Evolutionary conservation across 148 eudicot species (phyloP).

Genomic region (Drosera capensis): DNA sequence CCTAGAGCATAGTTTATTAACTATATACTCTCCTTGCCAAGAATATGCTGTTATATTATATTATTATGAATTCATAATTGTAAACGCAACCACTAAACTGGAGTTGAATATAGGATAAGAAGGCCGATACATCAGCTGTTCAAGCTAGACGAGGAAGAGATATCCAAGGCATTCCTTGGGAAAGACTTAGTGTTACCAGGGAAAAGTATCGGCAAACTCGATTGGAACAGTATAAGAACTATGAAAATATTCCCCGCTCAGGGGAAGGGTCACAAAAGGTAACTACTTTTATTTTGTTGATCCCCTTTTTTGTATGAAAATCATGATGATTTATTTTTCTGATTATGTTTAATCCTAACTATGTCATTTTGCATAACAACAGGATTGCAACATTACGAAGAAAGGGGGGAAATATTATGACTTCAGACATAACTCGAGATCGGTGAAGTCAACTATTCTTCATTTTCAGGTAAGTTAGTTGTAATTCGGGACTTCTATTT

Average conservation of each 20-base stretch:
- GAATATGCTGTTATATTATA: neutral
- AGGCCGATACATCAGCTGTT: slow-evolving; percentile 60
- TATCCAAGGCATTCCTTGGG: slow-evolving; percentile 91
- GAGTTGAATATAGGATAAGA: slow-evolving; percentile 21
- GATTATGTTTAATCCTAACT: neutral
- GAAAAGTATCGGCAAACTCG: slow-evolving; percentile 64
- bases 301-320: neutral
- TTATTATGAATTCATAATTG: neutral
- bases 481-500: neutral
- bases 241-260: slow-evolving; percentile 63
- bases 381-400: slow-evolving; percentile 50
- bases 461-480: slow-evolving; percentile 99
- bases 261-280: slow-evolving; percentile 64
- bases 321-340: neutral
- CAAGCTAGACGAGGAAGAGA: slow-evolving; percentile 75
- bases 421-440: slow-evolving; percentile 63
- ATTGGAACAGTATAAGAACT: slow-evolving; percentile 66
- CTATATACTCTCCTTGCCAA: neutral
- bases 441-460: slow-evolving; percentile 67
- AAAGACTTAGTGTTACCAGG: slow-evolving; percentile 48
- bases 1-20: neutral
- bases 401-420: slow-evolving; percentile 47
- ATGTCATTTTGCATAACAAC: slow-evolving; percentile 1
- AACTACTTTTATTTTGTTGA: slow-evolving; percentile 2
- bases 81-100: neutral